Evolutionary conservation across 441 rosid genomes (phyloP).

Genomic region (Adansonia gregorii): DNA sequence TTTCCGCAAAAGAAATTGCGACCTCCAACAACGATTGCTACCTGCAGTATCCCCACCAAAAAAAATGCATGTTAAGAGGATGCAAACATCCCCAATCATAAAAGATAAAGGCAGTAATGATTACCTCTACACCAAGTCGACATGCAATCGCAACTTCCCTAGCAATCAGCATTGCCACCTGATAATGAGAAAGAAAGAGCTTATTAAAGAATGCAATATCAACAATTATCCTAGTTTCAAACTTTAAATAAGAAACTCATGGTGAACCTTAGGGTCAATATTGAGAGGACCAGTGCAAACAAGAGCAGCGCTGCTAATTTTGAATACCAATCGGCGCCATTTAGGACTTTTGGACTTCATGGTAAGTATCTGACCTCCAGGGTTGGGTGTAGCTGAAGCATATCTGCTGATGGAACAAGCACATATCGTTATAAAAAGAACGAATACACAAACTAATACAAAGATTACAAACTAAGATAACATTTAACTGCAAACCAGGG

Average conservation of each 20-base stretch:
- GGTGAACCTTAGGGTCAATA: constrained; percentile 79
- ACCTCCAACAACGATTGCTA: constrained; percentile 88
- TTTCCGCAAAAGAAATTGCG: constrained; percentile 86
- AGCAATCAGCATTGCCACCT: constrained; percentile 77
- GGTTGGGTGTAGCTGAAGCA: constrained; percentile 40
- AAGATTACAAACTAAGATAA: too few species aligned
- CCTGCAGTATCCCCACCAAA: constrained; percentile 43
- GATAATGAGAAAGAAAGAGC: constrained; percentile 29
- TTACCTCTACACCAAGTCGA: constrained; percentile 79
- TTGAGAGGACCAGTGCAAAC: constrained; percentile 64
- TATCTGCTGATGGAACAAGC: constrained; percentile 40
- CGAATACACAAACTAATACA: too few species aligned
- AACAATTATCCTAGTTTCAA: constrained; percentile 15
- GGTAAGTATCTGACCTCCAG: constrained; percentile 50
- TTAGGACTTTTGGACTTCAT: constrained; percentile 56
- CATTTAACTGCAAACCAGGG: neutral
- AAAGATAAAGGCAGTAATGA: neutral
- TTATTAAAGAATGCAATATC: constrained; percentile 4
- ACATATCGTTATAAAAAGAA: neutral
- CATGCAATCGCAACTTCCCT: constrained; percentile 77
- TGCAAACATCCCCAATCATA: constrained; percentile 16
- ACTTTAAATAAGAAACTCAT: neutral
- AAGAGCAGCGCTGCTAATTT: constrained; percentile 85
- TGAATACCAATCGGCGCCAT: constrained; percentile 87
- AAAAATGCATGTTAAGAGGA: constrained; percentile 14